Evolutionary conservation across 192 early-diverging fungal genomes (phyloP), one percentile per base, ranked within the genome.

Genomic region (Obelidium mucronatum): DNA sequence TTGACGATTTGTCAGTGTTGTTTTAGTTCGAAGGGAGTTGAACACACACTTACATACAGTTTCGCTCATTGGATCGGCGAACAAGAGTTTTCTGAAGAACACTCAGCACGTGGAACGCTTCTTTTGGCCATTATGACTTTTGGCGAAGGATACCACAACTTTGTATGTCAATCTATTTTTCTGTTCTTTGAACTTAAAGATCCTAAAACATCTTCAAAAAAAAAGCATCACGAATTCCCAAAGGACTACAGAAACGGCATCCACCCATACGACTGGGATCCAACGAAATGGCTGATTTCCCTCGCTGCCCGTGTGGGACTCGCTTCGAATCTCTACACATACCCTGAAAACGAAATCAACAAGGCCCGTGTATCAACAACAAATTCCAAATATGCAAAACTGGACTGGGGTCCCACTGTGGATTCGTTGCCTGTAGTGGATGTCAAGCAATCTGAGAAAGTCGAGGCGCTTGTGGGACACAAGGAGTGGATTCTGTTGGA

Each of bases 111-210:
- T 35, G 83, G 81, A n/a, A 83, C 82, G 37, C 15, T 80, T 22
- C 53, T 83, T 19, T 64, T 83, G 24, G 81, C 81, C 13, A 26
- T 84, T 3, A 26, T 81, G 26, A 84, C 83, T 22, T 33, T 78
- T 33, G 83, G 83, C 19, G 83, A 84, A 73, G 83, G 83, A n/a
- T 76, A 83, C 73, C 83, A 84, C 76, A 84, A 84, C 74, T 84
- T 78, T 58, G 40, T 66, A 33, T n/a, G 40, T 26, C 30, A 22
- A 33, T 63, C 60, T 6, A 39, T 37, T 40, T 67, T 17, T 39
- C 40, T 37, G 22, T 67, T 67, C 39, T 26, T 19, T 15, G 60
- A 28, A 28, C 13, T 28, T 61, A 61, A 61, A 61, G 13, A 17
- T 33, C 15, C 24, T 33, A 13, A 26, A n/a, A 13, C 31, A 35